Conservation (phyloP, 352 stramenopile species). For the Globisporangium rhizosaccharum region DNA sequence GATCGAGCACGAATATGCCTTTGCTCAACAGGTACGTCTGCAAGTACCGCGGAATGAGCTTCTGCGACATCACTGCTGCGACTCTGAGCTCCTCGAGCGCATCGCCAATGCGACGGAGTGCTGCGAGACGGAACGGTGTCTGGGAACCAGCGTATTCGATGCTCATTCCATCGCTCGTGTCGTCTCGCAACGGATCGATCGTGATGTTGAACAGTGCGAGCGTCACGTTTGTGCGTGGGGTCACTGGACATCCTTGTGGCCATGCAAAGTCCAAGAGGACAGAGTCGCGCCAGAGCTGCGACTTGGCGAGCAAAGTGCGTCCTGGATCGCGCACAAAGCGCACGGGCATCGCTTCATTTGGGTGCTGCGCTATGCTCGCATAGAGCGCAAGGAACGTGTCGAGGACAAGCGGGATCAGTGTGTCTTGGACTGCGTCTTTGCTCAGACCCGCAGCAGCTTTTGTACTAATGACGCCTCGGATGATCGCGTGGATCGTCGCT, state of each 20-base stretch:
- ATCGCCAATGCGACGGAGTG: conserved; percentile 28
- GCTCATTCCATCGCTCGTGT: conserved; percentile 1
- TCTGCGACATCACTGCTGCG: conserved; percentile 45
- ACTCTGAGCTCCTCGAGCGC: conserved; percentile 25
- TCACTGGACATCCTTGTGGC: conserved; percentile 15
- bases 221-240: conserved; percentile 17
- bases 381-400: conserved; percentile 43
- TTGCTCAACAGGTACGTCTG: conserved; percentile 31
- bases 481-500: conserved; percentile 26
- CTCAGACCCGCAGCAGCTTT: conserved; percentile 23
- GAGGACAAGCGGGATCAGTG: conserved; percentile 34
- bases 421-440: conserved; percentile 3
- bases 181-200: conserved; percentile 28
- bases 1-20: conserved; percentile 41
- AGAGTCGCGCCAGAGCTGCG: conserved; percentile 33
- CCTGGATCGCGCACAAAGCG: conserved; percentile 32
- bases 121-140: conserved; percentile 20
- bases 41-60: conserved; percentile 44
- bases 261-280: conserved; percentile 39
- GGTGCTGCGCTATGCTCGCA: conserved; percentile 25
- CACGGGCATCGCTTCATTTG: conserved; percentile 38
- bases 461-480: conserved; percentile 36
- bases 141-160: conserved; percentile 5
- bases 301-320: conserved; percentile 19
- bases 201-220: conserved; percentile 60